Evolutionary conservation across 805 yeast genomes (phyloP).

Genomic region (Yamadazyma kitorensis): DNA sequence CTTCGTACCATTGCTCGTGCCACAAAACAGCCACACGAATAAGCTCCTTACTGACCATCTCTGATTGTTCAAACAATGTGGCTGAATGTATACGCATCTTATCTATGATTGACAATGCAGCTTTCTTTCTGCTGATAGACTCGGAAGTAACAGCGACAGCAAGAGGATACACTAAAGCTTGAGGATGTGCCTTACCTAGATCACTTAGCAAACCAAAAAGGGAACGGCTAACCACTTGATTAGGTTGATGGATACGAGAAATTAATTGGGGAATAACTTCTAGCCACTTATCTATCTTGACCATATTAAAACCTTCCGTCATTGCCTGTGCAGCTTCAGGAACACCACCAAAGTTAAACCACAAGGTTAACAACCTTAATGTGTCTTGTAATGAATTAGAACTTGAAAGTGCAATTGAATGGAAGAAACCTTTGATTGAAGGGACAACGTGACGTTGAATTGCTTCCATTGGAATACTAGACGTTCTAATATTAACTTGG

Average conservation of each 20-base stretch:
- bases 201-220: constrained; percentile 79
- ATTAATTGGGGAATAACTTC: constrained; percentile 94
- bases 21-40: constrained; percentile 93
- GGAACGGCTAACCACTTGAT: constrained; percentile 76
- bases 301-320: constrained; percentile 85
- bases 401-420: constrained; percentile 83
- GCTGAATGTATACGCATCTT: constrained; percentile 90
- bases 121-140: constrained; percentile 81
- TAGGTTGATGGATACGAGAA: constrained; percentile 94
- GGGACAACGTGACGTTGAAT: constrained; percentile 90
- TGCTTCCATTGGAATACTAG: constrained; percentile 45
- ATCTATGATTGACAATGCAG: constrained; percentile 88
- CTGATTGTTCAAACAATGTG: constrained; percentile 84
- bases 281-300: constrained; percentile 89
- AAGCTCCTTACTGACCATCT: constrained; percentile 87
- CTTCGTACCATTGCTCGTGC: constrained; percentile 99
- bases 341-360: constrained; percentile 96
- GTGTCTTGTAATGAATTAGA: constrained; percentile 92
- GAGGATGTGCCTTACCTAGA: constrained; percentile 94
- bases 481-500: constrained; percentile 15
- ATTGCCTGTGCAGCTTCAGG: constrained; percentile 89
- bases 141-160: constrained; percentile 96
- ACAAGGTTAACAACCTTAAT: constrained; percentile 79
- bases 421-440: constrained; percentile 94
- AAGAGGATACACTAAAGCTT: constrained; percentile 90